These are phyloP conservation scores for Tilletia horrida DNA, from an alignment of 1,284 basidiomycete species.

Conservation along the genomic window DNA sequence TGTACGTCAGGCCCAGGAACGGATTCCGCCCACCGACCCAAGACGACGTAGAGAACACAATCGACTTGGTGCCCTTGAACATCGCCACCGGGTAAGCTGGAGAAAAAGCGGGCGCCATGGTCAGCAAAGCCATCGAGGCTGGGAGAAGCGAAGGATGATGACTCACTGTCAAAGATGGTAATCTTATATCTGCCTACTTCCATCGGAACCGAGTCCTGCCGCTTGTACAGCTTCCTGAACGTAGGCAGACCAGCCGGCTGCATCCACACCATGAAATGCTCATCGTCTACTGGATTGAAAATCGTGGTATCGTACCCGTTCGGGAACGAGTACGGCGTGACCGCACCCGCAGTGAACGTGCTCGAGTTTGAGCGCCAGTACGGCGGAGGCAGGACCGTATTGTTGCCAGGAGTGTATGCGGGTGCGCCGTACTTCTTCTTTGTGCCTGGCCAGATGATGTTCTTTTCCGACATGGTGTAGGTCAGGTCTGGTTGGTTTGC, in stretches of 20 bases:
- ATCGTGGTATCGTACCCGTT: constrained; percentile 71
- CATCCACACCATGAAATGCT: constrained; percentile 99
- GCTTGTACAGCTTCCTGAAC: constrained; percentile 88
- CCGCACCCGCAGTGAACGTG: constrained; percentile 29
- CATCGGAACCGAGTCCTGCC: constrained; percentile 79
- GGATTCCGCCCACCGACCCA: constrained; percentile 98
- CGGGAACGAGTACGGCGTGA: constrained; percentile 60
- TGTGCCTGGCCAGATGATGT: constrained; percentile 93
- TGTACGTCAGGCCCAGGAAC: constrained; percentile 95
- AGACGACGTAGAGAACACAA: constrained; percentile 92
- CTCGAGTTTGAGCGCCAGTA: constrained; percentile 64
- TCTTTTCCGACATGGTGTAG: constrained; percentile 74
- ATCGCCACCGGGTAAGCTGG: constrained; percentile 87
- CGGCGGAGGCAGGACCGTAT: constrained; percentile 76
- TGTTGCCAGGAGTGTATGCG: constrained; percentile 57
- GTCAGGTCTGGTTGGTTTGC: constrained; percentile 55
- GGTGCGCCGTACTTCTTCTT: constrained; percentile 72
- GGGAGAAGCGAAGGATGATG: not conserved
- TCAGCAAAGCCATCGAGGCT: no score
- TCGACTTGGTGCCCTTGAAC: constrained; percentile 90
- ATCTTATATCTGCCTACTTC: constrained; percentile 73
- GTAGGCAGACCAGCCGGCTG: constrained; percentile 92
- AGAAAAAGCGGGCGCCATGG: not conserved
- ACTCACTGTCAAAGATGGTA: constrained; percentile 72
- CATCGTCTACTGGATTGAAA: constrained; percentile 73